Percentiles rank a stretch among this genome's conserved stretches.
Evolutionary conservation across 2,329 filamentous ascomycete genomes (phyloP).

Genomic region (Clarireedia homoeocarpa): DNA sequence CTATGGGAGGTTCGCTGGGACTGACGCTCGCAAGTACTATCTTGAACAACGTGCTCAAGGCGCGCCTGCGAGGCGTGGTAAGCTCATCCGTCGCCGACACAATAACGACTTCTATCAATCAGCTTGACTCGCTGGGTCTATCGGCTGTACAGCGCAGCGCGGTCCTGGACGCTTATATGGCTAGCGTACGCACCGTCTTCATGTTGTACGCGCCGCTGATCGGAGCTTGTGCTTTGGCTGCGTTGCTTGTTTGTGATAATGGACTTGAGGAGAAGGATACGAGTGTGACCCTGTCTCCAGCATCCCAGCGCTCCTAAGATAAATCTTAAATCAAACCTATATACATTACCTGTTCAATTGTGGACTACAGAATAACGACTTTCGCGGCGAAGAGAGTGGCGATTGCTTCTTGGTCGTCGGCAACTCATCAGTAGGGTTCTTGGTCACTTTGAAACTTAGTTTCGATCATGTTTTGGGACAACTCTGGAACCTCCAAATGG

Average conservation of each 20-base stretch:
- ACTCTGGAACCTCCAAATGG: neutral
- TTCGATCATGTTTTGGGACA: no score
- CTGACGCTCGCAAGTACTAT: conserved; percentile 6
- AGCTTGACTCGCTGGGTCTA: neutral
- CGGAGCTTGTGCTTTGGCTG: neutral
- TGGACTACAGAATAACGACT: no score
- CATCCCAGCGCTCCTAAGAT: neutral
- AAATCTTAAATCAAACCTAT: neutral
- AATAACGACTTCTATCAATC: conserved; percentile 2
- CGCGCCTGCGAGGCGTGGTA: neutral
- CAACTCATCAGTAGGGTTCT: no score
- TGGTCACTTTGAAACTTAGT: no score
- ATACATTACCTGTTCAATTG: no score
- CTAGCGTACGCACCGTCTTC: conserved; percentile 22
- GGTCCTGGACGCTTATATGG: conserved; percentile 22
- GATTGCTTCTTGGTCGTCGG: no score
- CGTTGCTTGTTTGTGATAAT: neutral
- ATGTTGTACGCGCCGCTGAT: conserved; percentile 10
- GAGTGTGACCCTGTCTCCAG: neutral
- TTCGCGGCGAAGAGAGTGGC: no score
- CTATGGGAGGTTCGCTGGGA: conserved; percentile 23
- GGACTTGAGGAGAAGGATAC: conserved; percentile 1
- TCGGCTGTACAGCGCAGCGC: neutral
- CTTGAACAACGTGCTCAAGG: conserved; percentile 7
- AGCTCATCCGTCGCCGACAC: neutral